These are phyloP conservation scores for Coemansia sp. DNA, from an alignment of 192 early-diverging fungal species.

Conservation along the genomic window DNA sequence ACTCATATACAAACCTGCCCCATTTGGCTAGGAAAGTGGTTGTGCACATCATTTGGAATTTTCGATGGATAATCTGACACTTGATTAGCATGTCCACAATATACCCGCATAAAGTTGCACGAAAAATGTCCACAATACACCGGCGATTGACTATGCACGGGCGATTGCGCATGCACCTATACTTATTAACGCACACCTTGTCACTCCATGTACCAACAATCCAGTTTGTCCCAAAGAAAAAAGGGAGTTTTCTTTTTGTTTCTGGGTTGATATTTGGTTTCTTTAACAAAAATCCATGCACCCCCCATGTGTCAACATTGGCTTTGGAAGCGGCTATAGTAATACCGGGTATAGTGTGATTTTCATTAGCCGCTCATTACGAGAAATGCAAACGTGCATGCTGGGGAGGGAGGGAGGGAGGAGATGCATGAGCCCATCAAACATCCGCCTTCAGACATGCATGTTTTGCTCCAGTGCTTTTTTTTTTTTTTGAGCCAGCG, in stretches of 20 bases:
- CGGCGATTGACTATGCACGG: neutral
- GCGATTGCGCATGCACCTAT: neutral
- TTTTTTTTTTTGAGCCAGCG: neutral
- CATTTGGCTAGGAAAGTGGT: no score
- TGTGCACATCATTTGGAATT: neutral
- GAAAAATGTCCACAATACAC: neutral
- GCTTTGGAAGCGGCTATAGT: neutral
- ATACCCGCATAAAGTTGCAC: neutral
- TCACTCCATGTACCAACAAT: neutral
- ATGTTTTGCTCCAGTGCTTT: neutral
- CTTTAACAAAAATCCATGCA: neutral
- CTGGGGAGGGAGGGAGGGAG: neutral
- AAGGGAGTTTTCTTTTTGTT: neutral
- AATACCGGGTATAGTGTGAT: neutral
- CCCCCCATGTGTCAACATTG: neutral
- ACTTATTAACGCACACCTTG: neutral
- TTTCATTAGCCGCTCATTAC: neutral
- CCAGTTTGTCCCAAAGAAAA: neutral
- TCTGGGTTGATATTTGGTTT: neutral
- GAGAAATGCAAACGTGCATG: neutral
- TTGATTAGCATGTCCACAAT: neutral
- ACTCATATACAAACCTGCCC: no score
- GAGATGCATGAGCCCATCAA: neutral
- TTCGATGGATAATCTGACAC: neutral
- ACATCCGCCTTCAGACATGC: neutral